These are phyloP conservation scores for Cardamine resedifolia DNA, from an alignment of 345 rosid genomes.

Conservation along the genomic window DNA sequence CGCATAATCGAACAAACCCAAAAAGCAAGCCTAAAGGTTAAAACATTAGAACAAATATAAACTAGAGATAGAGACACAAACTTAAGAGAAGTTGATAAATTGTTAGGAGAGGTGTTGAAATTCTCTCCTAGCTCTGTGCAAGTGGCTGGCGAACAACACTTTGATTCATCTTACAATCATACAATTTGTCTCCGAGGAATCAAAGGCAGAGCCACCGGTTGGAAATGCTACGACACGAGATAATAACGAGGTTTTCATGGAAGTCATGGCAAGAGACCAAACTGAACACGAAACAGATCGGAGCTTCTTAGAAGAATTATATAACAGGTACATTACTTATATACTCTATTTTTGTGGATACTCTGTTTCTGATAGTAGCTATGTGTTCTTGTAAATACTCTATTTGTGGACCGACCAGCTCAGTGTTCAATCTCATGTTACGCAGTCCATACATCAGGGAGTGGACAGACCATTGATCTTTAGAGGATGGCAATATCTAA, in stretches of 20 bases:
- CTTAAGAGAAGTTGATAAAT: too few relatives aligned
- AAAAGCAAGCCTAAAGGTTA: too few relatives aligned
- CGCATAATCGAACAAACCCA: too few relatives aligned
- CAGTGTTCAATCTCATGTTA: not conserved
- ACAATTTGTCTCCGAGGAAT: constrained; percentile 40
- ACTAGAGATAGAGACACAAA: too few relatives aligned
- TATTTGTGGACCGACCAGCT: too few relatives aligned
- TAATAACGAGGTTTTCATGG: constrained; percentile 48
- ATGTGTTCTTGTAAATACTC: too few relatives aligned
- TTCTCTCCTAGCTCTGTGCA: constrained; percentile 67
- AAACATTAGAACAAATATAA: too few relatives aligned
- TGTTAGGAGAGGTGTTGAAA: too few relatives aligned
- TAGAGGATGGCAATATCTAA: not conserved
- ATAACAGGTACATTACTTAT: constrained; percentile 46
- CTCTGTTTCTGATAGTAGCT: not conserved
- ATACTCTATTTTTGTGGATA: not conserved
- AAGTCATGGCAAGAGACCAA: constrained; percentile 40
- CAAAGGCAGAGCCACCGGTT: constrained; percentile 8
- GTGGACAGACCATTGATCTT: not conserved
- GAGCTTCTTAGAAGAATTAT: constrained; percentile 62
- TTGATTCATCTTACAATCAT: constrained; percentile 55
- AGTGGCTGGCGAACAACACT: constrained; percentile 49
- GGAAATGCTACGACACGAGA: constrained; percentile 7
- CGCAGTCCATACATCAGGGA: not conserved
- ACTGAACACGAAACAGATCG: constrained; percentile 50